phyloP scores from a whole-genome alignment of 306 rosid genomes.

The Rosa persica region DNA sequence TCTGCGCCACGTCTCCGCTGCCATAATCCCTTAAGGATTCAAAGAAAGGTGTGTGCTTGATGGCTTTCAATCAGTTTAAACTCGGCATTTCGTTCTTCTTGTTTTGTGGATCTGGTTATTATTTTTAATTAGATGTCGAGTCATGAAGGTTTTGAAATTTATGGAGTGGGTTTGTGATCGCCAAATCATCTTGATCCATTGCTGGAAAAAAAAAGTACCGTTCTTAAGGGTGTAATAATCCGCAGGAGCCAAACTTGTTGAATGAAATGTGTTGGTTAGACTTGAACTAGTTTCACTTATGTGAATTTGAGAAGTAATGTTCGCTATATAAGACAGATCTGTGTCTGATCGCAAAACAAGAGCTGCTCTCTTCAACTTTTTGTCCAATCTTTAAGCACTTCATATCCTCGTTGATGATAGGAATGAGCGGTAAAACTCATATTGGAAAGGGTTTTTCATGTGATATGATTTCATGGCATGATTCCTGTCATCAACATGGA shows the following conservation, averaged over 20 bases:
- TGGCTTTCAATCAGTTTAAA: no score
- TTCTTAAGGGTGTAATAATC: background rate
- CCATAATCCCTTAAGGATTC: no score
- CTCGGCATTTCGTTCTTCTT: no score
- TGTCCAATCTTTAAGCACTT: constrained; percentile 28
- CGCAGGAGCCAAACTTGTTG: background rate
- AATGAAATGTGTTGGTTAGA: background rate
- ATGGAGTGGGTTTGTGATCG: background rate
- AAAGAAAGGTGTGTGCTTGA: no score
- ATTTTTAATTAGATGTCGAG: no score
- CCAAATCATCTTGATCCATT: background rate
- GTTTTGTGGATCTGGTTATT: no score
- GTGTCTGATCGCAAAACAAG: constrained; percentile 26
- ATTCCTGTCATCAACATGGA: background rate
- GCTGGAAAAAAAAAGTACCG: background rate
- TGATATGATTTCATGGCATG: no score
- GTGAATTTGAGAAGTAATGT: constrained; percentile 15
- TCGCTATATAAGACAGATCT: constrained; percentile 20
- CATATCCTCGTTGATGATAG: constrained; percentile 13
- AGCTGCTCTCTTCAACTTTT: constrained; percentile 24
- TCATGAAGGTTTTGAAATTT: no score
- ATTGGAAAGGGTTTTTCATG: no score
- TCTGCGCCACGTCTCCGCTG: no score
- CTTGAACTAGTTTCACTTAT: background rate
- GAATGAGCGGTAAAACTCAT: constrained; percentile 25